Evolutionary conservation across 2,329 filamentous ascomycete genomes (phyloP), one percentile per base, ranked within the genome.

Genomic region (Neofusicoccum kwambonambiense): DNA sequence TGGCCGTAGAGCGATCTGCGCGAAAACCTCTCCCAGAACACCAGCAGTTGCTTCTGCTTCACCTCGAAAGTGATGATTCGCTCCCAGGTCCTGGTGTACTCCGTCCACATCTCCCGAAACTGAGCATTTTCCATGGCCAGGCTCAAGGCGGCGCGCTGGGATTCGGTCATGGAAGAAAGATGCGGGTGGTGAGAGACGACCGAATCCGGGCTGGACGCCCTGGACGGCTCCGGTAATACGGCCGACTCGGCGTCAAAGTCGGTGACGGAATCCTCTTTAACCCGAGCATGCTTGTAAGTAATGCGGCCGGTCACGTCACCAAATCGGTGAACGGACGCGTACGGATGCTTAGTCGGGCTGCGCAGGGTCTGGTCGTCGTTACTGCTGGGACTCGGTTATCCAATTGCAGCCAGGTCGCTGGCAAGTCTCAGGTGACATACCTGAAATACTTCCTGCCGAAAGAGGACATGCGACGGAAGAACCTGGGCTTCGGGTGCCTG

Each of bases 151-250:
- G 63, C 56, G 11, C 56, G 63, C 15, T 65, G 62, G 2, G 41
- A 27, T 9, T 19, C 42, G 2, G 62, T 50, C 42, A 57, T 64
- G 1, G 50, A 12, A 27, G 27, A 45, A 35, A 42, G 5, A 27
- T 35, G 22, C 35, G n/a, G 63, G 22, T 58, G 51, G 54, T 52
- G 54, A 44, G 63, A 52, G 50, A 52, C 39, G 35, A 52, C 39
- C n/a, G 63, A 65, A 17, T 60, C 63, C 2, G 47, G 44, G 63
- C 63, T 65, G 22, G 63, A 65, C 1, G 63, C 44, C 39, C 63
- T 45, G 12, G 54, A 60, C n/a, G 42, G 63, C 19, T 58, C 54
- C 45, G 45, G 42, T 11, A 61, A 17, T 31, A 57, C 47, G 22
- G 57, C 52, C 22, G 62, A 57, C 1, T 61, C 34, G 37, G 39